A percentile compares a stretch with the other conserved stretches of the same genome.
Conservation (phyloP, 2,329 filamentous ascomycete species). For the Aspergillus bombycis region DNA sequence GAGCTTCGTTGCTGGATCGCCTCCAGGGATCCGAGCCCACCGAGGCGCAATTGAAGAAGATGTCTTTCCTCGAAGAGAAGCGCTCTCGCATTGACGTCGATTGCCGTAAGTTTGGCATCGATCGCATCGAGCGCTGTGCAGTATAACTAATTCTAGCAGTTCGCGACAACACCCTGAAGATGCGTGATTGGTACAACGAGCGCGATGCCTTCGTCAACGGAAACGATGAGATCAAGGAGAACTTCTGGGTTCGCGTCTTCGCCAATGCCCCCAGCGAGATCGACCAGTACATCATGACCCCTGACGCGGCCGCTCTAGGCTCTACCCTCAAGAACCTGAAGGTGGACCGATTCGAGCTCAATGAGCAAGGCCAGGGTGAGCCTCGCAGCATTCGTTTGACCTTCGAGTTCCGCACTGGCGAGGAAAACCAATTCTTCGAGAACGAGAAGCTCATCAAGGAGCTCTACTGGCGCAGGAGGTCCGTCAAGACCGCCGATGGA, state of each 20-base stretch:
- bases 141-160: slow-evolving; percentile 52
- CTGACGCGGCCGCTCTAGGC: slow-evolving; percentile 71
- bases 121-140: neutral
- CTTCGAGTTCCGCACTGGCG: slow-evolving; percentile 67
- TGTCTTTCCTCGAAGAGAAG: slow-evolving; percentile 4
- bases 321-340: slow-evolving; percentile 68
- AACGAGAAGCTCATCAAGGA: slow-evolving; percentile 82
- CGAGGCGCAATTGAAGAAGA: neutral
- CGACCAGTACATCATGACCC: slow-evolving; percentile 83
- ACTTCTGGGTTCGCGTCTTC: slow-evolving; percentile 95
- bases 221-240: slow-evolving; percentile 60
- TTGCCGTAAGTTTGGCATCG: slow-evolving; percentile 5
- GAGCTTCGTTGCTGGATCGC: neutral
- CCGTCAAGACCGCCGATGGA: slow-evolving; percentile 46
- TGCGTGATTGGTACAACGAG: slow-evolving; percentile 73
- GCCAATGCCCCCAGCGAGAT: slow-evolving; percentile 84
- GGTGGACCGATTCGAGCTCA: slow-evolving; percentile 79
- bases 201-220: slow-evolving; percentile 67
- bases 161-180: slow-evolving; percentile 70
- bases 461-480: slow-evolving; percentile 76
- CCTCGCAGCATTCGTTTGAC: slow-evolving; percentile 78
- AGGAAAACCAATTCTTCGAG: slow-evolving; percentile 79
- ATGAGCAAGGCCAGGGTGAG: slow-evolving; percentile 64
- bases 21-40: neutral
- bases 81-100: slow-evolving; percentile 3